A percentile compares a stretch with the other conserved stretches of the same genome.
These are phyloP conservation scores for Yamadazyma sp. DNA, from an alignment of 805 yeast species.

Conservation along the genomic window DNA sequence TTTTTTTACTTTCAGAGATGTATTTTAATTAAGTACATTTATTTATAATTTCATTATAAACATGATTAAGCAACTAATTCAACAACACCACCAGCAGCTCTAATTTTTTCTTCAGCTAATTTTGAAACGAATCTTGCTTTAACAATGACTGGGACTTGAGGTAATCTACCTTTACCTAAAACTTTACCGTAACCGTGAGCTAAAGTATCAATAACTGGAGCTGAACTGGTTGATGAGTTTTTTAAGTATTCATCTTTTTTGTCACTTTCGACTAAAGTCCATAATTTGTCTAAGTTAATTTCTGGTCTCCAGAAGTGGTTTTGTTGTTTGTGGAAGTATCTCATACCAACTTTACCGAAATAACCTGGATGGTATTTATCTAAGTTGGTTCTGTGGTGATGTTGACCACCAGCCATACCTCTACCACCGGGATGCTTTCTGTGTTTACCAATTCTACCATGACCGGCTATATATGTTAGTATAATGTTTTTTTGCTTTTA, in stretches of 20 bases:
- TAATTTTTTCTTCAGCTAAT: conserved; percentile 99
- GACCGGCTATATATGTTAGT: conserved; percentile 79
- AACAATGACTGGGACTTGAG: conserved; percentile 97
- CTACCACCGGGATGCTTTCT: conserved; percentile 99
- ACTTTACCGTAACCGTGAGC: conserved; percentile 99
- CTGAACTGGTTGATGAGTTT: conserved; percentile 80
- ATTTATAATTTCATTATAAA: conserved; percentile 7
- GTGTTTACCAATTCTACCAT: conserved; percentile 99
- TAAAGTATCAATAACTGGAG: conserved; percentile 98
- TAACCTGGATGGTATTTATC: conserved; percentile 99
- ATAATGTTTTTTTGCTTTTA: conserved; percentile 13
- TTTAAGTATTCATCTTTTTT: conserved; percentile 92
- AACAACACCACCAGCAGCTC: conserved; percentile 99
- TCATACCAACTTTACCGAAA: conserved; percentile 99
- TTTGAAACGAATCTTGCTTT: conserved; percentile 99
- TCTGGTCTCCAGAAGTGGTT: conserved; percentile 97
- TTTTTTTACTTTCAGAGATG: no score
- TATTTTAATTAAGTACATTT: conserved; percentile 9
- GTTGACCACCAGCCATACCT: conserved; percentile 99
- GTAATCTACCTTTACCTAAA: conserved; percentile 98
- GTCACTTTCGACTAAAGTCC: conserved; percentile 93
- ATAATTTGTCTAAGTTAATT: conserved; percentile 96
- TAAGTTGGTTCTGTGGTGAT: conserved; percentile 99
- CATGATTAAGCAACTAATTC: conserved; percentile 86
- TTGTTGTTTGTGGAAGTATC: conserved; percentile 96